phyloP scores from a whole-genome alignment of 108 stramenopile genomes.

The Mediolabrus comicus region DNA sequence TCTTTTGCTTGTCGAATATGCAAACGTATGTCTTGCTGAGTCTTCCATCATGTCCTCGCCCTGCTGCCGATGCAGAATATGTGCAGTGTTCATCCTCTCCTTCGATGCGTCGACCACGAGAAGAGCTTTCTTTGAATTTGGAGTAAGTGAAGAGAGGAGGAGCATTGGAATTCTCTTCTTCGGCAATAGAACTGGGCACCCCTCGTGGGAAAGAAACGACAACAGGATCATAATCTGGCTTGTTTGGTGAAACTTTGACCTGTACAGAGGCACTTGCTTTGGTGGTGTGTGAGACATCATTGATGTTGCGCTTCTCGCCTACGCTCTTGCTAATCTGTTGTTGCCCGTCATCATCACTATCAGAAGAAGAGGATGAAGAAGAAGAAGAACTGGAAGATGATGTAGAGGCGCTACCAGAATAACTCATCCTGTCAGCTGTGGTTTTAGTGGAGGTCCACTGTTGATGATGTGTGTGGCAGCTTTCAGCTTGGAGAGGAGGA shows the following conservation, averaged over 20 bases:
- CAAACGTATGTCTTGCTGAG: conserved; percentile 69
- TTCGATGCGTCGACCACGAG: conserved; percentile 26
- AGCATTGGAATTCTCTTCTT: not conserved
- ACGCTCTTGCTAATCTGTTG: not conserved
- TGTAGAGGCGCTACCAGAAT: not conserved
- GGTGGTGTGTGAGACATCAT: not conserved
- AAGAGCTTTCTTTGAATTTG: conserved; percentile 29
- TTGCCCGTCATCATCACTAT: not conserved
- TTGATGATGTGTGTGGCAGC: too few species aligned
- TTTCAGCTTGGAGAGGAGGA: too few species aligned
- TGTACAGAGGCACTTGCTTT: not conserved
- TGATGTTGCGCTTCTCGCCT: conserved; percentile 16
- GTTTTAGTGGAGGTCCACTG: too few species aligned
- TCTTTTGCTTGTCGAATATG: conserved; percentile 57
- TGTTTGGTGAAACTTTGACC: conserved; percentile 23
- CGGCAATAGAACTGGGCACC: conserved; percentile 42
- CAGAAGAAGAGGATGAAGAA: conserved; percentile 4
- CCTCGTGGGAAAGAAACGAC: conserved; percentile 82
- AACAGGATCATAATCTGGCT: conserved; percentile 55
- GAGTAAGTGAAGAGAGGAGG: conserved; percentile 45
- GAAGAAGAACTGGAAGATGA: not conserved
- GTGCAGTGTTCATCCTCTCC: conserved; percentile 51
- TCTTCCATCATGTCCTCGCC: conserved; percentile 63
- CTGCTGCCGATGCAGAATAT: conserved; percentile 39
- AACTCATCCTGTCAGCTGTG: not conserved